These are phyloP conservation scores for Fusarium irregulare DNA, from an alignment of 2,329 filamentous ascomycete genomes.

Conservation along the genomic window DNA sequence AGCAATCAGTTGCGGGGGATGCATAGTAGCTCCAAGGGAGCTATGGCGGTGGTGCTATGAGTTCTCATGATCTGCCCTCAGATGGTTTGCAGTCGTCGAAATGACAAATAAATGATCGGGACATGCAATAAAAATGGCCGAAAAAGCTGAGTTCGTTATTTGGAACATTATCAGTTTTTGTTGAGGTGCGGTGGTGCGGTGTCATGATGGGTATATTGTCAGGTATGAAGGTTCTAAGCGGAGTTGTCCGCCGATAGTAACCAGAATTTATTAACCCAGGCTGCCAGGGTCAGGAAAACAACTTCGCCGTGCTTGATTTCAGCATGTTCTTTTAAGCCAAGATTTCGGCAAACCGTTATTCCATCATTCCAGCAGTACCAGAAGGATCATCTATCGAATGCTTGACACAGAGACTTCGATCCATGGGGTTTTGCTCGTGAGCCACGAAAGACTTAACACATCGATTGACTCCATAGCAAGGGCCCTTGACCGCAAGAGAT, in stretches of 20 bases:
- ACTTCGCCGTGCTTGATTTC: too few species aligned
- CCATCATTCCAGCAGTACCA: neutral
- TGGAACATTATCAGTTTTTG: neutral
- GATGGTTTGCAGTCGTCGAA: neutral
- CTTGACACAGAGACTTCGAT: neutral
- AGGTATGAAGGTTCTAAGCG: conserved; percentile 1
- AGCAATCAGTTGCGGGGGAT: conserved; percentile 1
- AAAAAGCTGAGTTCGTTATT: conserved; percentile 1
- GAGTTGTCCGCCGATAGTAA: neutral
- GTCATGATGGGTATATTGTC: conserved; percentile 15
- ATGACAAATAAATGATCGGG: neutral
- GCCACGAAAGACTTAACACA: too few species aligned
- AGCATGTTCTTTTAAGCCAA: neutral
- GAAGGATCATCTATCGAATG: neutral
- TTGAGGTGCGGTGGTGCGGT: neutral
- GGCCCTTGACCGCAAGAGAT: neutral
- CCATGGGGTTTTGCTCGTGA: neutral
- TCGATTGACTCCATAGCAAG: neutral
- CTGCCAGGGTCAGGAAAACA: too few species aligned
- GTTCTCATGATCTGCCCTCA: conserved; percentile 14
- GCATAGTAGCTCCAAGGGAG: neutral
- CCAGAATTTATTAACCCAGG: neutral
- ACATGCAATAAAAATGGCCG: neutral
- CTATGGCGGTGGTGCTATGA: neutral
- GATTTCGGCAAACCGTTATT: neutral